Conservation (phyloP, 2,329 filamentous ascomycete species). For the Penicillium rolfsii region DNA sequence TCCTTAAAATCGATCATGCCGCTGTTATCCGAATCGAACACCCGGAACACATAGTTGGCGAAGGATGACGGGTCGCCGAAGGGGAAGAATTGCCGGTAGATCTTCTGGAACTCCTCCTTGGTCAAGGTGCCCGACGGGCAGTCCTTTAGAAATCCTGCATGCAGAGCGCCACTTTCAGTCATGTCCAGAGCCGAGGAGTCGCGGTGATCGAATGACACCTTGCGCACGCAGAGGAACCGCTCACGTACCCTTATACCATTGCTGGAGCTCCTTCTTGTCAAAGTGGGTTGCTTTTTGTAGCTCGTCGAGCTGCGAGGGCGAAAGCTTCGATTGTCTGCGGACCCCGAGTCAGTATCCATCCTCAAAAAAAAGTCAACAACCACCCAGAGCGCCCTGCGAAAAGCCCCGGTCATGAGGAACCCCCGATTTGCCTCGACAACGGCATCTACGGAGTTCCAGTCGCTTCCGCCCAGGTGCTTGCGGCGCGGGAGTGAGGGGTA, state of each 20-base stretch:
- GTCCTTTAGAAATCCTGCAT: constrained; percentile 90
- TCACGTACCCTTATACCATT: constrained; percentile 96
- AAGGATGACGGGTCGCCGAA: constrained; percentile 97
- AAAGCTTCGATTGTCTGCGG: constrained; percentile 92
- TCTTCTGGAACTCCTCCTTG: constrained; percentile 99
- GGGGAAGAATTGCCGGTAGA: constrained; percentile 99
- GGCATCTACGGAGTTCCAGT: constrained; percentile 8
- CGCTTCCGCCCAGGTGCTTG: constrained; percentile 4
- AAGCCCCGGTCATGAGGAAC: neutral
- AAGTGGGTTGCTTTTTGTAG: constrained; percentile 97
- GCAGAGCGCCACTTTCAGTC: neutral
- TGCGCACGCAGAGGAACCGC: neutral
- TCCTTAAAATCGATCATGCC: constrained; percentile 99
- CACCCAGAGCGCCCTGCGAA: neutral
- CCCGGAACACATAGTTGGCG: constrained; percentile 98
- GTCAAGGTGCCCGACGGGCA: constrained; percentile 95
- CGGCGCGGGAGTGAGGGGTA: constrained; percentile 15
- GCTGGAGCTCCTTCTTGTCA: constrained; percentile 98
- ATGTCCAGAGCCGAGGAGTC: neutral
- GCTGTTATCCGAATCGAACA: constrained; percentile 96
- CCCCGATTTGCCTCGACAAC: neutral
- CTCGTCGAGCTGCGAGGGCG: constrained; percentile 91
- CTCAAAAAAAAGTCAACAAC: neutral
- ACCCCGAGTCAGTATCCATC: constrained; percentile 4
- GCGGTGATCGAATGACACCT: constrained; percentile 4